Evolutionary conservation across 2,329 filamentous ascomycete genomes (phyloP).

Genomic region (Diplocarpon rosae): DNA sequence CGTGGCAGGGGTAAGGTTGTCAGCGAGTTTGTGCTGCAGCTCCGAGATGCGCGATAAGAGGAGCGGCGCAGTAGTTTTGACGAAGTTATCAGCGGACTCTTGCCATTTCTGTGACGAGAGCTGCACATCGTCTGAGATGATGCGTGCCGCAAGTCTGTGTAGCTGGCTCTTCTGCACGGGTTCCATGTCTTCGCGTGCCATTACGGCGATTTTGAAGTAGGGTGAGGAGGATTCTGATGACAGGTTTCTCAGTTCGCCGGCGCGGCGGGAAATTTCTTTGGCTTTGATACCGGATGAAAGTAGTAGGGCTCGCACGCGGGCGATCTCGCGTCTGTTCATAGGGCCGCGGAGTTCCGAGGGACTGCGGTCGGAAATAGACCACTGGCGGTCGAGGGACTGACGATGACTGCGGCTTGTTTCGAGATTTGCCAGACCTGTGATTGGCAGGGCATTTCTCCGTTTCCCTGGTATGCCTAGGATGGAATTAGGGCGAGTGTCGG

Average conservation of each 20-base stretch:
- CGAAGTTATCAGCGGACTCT: conserved; percentile 47
- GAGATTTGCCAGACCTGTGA: conserved; percentile 35
- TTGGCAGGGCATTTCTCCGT: conserved; percentile 29
- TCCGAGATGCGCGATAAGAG: conserved; percentile 35
- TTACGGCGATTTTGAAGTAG: conserved; percentile 19
- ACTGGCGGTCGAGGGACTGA: conserved; percentile 31
- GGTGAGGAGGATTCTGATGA: conserved; percentile 6
- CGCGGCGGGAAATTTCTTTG: conserved; percentile 61
- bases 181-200: conserved; percentile 11
- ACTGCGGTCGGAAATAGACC: conserved; percentile 39
- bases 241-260: conserved; percentile 28
- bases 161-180: conserved; percentile 20
- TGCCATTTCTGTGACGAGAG: conserved; percentile 39
- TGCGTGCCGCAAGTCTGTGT: conserved; percentile 40
- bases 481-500: conserved; percentile 27
- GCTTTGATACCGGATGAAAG: conserved; percentile 85
- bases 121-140: conserved; percentile 36
- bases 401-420: conserved; percentile 23
- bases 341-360: conserved; percentile 29
- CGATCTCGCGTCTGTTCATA: conserved; percentile 62
- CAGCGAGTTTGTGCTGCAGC: conserved; percentile 30
- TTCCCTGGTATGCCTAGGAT: conserved; percentile 27
- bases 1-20: conserved; percentile 44
- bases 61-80: conserved; percentile 41
- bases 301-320: conserved; percentile 65